Percentiles rank a stretch among this genome's conserved stretches.
Evolutionary conservation across 2,329 filamentous ascomycete genomes (phyloP).

Genomic region (Clarireedia paspali): DNA sequence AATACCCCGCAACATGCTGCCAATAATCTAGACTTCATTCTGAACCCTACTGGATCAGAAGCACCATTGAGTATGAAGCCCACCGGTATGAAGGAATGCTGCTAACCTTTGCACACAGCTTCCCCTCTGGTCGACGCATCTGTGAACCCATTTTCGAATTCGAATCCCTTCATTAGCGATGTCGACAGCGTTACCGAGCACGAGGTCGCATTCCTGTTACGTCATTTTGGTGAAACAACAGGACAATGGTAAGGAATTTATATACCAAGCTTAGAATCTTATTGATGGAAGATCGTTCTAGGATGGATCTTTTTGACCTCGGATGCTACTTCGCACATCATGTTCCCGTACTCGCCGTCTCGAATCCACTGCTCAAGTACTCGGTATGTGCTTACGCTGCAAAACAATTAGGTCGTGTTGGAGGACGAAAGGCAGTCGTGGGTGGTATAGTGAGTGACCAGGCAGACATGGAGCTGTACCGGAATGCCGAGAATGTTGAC

Average conservation of each 20-base stretch:
- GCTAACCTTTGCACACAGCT: conserved; percentile 28
- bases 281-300: conserved; percentile 23
- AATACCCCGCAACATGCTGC: conserved; percentile 22
- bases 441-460: conserved; percentile 40
- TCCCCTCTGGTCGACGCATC: conserved; percentile 38
- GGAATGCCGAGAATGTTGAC: conserved; percentile 38
- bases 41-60: conserved; percentile 35
- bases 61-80: conserved; percentile 14
- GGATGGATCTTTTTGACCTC: conserved; percentile 46
- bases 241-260: conserved; percentile 43
- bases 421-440: conserved; percentile 41
- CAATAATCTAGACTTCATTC: conserved; percentile 47
- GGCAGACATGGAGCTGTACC: conserved; percentile 44
- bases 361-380: conserved; percentile 39
- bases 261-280: background rate
- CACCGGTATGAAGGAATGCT: background rate
- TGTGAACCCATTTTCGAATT: conserved; percentile 23
- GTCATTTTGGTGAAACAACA: conserved; percentile 52
- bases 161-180: conserved; percentile 9
- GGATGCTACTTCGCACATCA: conserved; percentile 53
- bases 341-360: conserved; percentile 48
- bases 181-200: conserved; percentile 37
- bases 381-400: conserved; percentile 54
- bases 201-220: conserved; percentile 50
- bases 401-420: conserved; percentile 50